These are phyloP conservation scores for Cystobasidium ongulense DNA, from an alignment of 768 basidiomycete species.

Conservation along the genomic window DNA sequence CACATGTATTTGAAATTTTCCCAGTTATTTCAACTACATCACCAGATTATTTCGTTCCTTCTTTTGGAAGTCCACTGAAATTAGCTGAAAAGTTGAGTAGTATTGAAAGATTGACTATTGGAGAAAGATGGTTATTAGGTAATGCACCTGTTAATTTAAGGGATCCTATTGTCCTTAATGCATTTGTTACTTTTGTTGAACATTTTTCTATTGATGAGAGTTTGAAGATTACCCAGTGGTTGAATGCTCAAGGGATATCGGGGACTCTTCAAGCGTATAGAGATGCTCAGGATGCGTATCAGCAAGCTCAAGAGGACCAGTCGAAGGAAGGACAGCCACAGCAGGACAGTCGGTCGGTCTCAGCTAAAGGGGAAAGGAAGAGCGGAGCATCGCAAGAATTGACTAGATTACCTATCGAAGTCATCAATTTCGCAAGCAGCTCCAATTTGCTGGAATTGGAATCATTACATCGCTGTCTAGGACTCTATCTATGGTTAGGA, in stretches of 20 bases:
- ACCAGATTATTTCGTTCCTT: constrained; percentile 41
- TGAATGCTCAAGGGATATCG: not conserved
- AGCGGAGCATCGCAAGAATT: not conserved
- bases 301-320: not conserved
- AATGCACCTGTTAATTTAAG: constrained; percentile 45
- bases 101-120: constrained; percentile 41
- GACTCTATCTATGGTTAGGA: constrained; percentile 75
- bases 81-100: constrained; percentile 44
- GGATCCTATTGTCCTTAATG: constrained; percentile 45
- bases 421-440: not conserved
- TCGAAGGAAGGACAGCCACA: not conserved
- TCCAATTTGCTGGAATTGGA: constrained; percentile 52
- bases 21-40: constrained; percentile 42
- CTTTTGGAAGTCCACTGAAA: constrained; percentile 13
- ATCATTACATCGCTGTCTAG: constrained; percentile 63
- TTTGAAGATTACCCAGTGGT: constrained; percentile 9
- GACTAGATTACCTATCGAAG: not conserved
- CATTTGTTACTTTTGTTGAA: constrained; percentile 49
- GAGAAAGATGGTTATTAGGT: constrained; percentile 44
- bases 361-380: not conserved
- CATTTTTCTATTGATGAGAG: constrained; percentile 38
- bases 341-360: no score
- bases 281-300: not conserved
- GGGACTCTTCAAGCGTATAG: not conserved
- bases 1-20: constrained; percentile 44